Conservation (phyloP, 148 eudicot genomes). For the Heliamphora exappendiculata region DNA sequence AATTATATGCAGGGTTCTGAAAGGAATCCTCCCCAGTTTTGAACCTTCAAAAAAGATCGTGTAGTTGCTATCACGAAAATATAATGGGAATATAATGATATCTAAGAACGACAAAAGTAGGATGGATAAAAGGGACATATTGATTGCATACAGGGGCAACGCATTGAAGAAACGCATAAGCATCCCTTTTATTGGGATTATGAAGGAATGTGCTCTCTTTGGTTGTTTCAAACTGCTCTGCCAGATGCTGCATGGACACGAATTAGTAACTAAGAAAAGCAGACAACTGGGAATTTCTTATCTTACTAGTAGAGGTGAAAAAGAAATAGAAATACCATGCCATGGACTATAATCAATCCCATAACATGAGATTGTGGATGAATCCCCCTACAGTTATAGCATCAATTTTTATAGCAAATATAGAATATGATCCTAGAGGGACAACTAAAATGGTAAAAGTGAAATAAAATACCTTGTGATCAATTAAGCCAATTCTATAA, state of each 20-base stretch:
- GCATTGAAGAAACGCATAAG: conserved; percentile 22
- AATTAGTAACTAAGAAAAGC: conserved; percentile 4
- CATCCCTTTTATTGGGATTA: conserved; percentile 19
- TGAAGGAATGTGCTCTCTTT: conserved; percentile 23
- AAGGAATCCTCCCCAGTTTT: conserved; percentile 21
- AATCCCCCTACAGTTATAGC: not conserved
- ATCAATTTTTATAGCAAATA: not conserved
- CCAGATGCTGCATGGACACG: conserved; percentile 28
- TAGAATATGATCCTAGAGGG: not conserved
- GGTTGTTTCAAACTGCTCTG: conserved; percentile 21
- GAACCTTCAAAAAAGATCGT: conserved; percentile 40
- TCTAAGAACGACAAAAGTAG: not conserved
- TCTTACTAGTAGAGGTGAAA: not conserved
- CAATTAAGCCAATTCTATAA: not conserved
- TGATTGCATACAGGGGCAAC: conserved; percentile 30
- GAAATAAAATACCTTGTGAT: not conserved
- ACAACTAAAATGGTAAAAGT: not conserved
- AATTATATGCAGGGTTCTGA: conserved; percentile 17
- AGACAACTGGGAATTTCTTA: not conserved
- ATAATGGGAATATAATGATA: not conserved
- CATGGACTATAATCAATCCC: not conserved
- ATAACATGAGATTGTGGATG: not conserved
- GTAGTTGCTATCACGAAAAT: not conserved
- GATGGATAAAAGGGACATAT: not conserved
- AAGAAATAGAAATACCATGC: not conserved